phyloP scores from a whole-genome alignment of 352 stramenopile genomes.

The Phytophthora sansomeana region DNA sequence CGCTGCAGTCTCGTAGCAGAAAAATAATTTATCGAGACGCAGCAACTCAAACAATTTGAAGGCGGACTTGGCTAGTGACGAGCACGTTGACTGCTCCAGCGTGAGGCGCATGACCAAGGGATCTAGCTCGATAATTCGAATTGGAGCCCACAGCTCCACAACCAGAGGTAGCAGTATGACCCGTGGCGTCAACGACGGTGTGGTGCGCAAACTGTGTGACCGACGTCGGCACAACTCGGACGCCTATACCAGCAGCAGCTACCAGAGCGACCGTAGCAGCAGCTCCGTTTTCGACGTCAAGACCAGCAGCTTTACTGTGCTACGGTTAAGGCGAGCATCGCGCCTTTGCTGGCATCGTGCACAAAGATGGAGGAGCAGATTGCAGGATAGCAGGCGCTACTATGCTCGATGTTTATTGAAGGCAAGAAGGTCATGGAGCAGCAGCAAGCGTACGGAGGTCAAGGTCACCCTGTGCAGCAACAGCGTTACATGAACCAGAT shows the following conservation, averaged over 20 bases:
- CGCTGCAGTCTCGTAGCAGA: too few species aligned
- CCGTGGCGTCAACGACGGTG: slow-evolving; percentile 19
- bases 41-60: too few species aligned
- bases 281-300: slow-evolving; percentile 37
- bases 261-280: slow-evolving; percentile 45
- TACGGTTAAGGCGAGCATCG: slow-evolving; percentile 52
- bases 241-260: slow-evolving; percentile 42
- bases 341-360: slow-evolving; percentile 67
- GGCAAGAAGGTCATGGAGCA: slow-evolving; percentile 82
- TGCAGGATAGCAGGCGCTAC: slow-evolving; percentile 70
- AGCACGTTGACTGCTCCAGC: slow-evolving; percentile 90
- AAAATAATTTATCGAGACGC: too few species aligned
- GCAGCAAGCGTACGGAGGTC: slow-evolving; percentile 40
- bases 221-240: slow-evolving; percentile 58
- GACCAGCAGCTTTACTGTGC: slow-evolving; percentile 27
- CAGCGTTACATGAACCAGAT: slow-evolving; percentile 49
- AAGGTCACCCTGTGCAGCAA: slow-evolving; percentile 44
- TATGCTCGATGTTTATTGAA: slow-evolving; percentile 79
- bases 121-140: too few species aligned
- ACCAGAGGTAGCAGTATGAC: slow-evolving; percentile 36
- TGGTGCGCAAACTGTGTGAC: slow-evolving; percentile 22
- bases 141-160: too few species aligned
- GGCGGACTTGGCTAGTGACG: slow-evolving; percentile 21
- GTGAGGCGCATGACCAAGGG: slow-evolving; percentile 98
- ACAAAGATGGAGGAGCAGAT: slow-evolving; percentile 85